Evolutionary conservation across 805 yeast species (phyloP), one percentile per base, ranked within the genome.

Genomic region (Saccharomyces mikatae): DNA sequence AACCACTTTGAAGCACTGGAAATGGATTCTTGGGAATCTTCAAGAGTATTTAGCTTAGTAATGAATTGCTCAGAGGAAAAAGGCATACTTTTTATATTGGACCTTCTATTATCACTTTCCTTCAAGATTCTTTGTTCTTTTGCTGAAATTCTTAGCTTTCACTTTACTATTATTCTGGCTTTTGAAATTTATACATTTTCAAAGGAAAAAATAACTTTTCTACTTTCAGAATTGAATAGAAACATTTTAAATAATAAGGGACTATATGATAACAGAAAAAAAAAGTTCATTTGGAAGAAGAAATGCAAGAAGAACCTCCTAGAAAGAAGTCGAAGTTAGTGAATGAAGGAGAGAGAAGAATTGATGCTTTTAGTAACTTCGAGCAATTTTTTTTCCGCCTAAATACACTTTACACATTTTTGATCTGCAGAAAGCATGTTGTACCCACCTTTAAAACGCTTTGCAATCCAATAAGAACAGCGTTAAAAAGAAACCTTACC

Each of bases 331-430:
- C 17, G 22, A 61, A 58, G 48, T 26, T 27, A n/a, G 52, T 11
- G 3, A 4, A 4, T 36, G 24, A 36, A 2, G 44, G 11, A 4
- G 64, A 73, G 46, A 17, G 22, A 31, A 49, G 29, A 68, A 70
- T 74, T 3, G 59, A 56, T 4, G 58, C 56, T 21, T 71, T 78
- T 30, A 62, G 67, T 54, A 79, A 77, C 51, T 65, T 81, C 14
- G 76, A 74, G 48, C 67, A 68, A 26, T 74, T 81, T 11, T 82
- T 80, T 60, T 79, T 78, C 62, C 67, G 81, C 56, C 61, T 82
- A 51, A 81, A 80, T 60, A 81, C 87, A 0, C 79, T 82, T 55
- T 83, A 75, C 68, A 83, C 88, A 0, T 84, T 84, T 61, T 69
- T 84, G 9, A 75, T 83, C 46, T 78, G 85, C 2, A 71, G 87